phyloP scores from a whole-genome alignment of 2,329 filamentous ascomycete species.

The Trichoderma guizhouense region DNA sequence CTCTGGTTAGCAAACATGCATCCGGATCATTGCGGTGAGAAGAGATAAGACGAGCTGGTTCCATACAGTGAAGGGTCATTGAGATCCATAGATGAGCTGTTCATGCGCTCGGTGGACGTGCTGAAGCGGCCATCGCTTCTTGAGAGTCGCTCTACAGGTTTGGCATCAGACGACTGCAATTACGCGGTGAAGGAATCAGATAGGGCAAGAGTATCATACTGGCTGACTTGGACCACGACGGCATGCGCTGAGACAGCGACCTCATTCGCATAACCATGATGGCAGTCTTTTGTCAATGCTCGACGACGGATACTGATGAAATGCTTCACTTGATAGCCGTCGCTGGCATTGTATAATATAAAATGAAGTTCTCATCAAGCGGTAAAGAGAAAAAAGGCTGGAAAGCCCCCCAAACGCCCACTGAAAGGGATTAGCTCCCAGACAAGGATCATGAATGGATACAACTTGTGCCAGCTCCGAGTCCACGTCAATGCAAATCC shows the following conservation, averaged over 20 bases:
- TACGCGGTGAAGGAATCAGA: background rate
- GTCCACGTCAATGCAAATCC: constrained; percentile 15
- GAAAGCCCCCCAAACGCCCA: background rate
- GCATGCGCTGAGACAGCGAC: constrained; percentile 11
- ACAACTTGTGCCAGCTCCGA: constrained; percentile 6
- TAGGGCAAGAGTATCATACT: background rate
- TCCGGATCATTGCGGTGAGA: background rate
- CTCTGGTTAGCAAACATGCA: background rate
- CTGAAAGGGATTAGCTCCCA: constrained; percentile 10
- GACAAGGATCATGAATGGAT: background rate
- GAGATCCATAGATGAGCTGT: constrained; percentile 4
- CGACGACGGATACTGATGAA: background rate
- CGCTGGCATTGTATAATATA: constrained; percentile 13
- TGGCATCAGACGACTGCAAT: constrained; percentile 4
- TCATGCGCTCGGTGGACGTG: constrained; percentile 8
- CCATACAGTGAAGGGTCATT: constrained; percentile 5
- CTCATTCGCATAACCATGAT: constrained; percentile 16
- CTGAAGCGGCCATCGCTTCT: constrained; percentile 8
- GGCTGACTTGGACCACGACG: constrained; percentile 12
- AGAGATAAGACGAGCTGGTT: background rate
- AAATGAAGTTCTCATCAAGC: constrained; percentile 16
- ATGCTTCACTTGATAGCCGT: background rate
- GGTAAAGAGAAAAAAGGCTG: constrained; percentile 16
- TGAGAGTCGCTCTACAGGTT: constrained; percentile 11
- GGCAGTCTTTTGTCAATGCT: background rate